Percentiles rank a stretch among this genome's conserved stretches.
Conservation (phyloP, 2,329 filamentous ascomycete genomes). For the Mollisiaceae sp. region DNA sequence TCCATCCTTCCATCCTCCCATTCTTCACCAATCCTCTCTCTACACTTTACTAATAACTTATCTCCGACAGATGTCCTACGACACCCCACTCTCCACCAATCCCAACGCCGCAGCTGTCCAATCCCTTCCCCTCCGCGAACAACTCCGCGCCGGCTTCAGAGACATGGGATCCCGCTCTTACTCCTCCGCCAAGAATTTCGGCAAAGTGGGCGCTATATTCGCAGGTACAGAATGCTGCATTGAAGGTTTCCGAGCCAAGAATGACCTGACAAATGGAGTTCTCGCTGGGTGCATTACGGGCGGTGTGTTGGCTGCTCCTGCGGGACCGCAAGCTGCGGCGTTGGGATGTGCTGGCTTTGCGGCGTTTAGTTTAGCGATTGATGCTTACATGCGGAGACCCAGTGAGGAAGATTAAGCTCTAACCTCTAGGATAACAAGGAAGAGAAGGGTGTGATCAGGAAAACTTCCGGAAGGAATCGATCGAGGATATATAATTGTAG, state of each 20-base stretch:
- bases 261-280: constrained; percentile 88
- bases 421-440: no score
- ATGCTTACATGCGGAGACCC: constrained; percentile 86
- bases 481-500: background rate
- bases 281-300: constrained; percentile 90
- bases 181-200: constrained; percentile 92
- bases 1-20: background rate
- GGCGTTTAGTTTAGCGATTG: constrained; percentile 89
- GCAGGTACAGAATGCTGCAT: constrained; percentile 94
- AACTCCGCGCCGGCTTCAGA: constrained; percentile 84
- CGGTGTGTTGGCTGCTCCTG: constrained; percentile 82
- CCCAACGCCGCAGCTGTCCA: constrained; percentile 49
- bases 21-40: background rate
- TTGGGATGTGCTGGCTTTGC: constrained; percentile 93
- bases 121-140: constrained; percentile 80
- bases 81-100: constrained; percentile 73
- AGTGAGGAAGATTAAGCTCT: constrained; percentile 54
- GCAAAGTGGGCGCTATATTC: constrained; percentile 89
- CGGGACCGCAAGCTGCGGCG: constrained; percentile 85
- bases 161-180: constrained; percentile 90
- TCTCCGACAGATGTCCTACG: constrained; percentile 87
- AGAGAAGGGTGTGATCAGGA: background rate
- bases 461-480: background rate
- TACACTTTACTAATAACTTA: background rate
- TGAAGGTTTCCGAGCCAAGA: constrained; percentile 90